Evolutionary conservation across 306 rosid species (phyloP).

Genomic region (Pachyrhizus erosus): DNA sequence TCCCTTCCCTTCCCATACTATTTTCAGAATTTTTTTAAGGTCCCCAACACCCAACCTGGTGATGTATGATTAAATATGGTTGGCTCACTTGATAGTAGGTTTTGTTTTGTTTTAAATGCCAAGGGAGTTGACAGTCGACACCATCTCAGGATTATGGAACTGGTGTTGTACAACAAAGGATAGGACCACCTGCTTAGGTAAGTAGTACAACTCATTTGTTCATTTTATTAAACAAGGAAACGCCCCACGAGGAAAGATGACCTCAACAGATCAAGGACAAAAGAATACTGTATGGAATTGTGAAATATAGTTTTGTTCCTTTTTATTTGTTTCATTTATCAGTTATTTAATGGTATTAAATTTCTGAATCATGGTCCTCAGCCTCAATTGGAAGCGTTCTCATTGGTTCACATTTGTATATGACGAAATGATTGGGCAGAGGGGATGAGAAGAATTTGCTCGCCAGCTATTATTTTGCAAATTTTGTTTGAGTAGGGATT

Average conservation of each 20-base stretch:
- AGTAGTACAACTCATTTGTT: slow-evolving; percentile 73
- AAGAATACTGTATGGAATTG: slow-evolving; percentile 49
- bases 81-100: slow-evolving; percentile 44
- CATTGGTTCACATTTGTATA: background rate
- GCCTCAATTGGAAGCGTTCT: background rate
- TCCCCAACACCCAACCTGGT: slow-evolving; percentile 41
- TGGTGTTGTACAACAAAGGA: slow-evolving; percentile 42
- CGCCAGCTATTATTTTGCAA: background rate
- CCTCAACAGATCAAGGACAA: slow-evolving; percentile 49
- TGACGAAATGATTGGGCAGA: background rate
- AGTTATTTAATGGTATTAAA: slow-evolving; percentile 21
- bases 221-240: slow-evolving; percentile 57
- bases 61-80: slow-evolving; percentile 45
- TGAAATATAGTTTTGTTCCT: slow-evolving; percentile 37
- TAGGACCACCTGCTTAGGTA: slow-evolving; percentile 51
- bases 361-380: background rate
- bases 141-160: slow-evolving; percentile 51
- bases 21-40: slow-evolving; percentile 25
- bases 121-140: slow-evolving; percentile 45
- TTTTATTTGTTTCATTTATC: slow-evolving; percentile 32
- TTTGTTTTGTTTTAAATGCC: slow-evolving; percentile 47
- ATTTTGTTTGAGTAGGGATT: background rate
- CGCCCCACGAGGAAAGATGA: slow-evolving; percentile 41
- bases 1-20: slow-evolving; percentile 10
- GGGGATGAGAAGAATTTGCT: background rate